Percentiles rank a stretch among this genome's conserved stretches.
phyloP scores from a whole-genome alignment of 2,329 filamentous ascomycete genomes.

The Botrytis pseudocinerea region DNA sequence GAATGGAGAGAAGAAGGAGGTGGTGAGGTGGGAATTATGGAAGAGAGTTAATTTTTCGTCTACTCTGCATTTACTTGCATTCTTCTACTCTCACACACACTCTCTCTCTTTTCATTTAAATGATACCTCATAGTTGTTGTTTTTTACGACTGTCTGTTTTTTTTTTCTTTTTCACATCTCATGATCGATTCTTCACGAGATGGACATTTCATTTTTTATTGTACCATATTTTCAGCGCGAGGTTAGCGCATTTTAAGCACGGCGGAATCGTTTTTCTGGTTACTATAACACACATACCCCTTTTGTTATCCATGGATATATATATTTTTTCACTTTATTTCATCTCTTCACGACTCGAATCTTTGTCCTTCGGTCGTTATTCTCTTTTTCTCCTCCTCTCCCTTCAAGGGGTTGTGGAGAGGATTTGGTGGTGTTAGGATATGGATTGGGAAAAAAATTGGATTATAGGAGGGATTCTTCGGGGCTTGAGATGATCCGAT shows the following conservation, averaged over 20 bases:
- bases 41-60: constrained; percentile 35
- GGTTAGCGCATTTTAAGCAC: constrained; percentile 11
- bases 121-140: background rate
- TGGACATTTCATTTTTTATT: background rate
- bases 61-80: background rate
- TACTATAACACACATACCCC: constrained; percentile 12
- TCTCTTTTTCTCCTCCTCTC: background rate
- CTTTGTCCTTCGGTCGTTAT: background rate
- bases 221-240: constrained; percentile 11
- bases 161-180: background rate
- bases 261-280: background rate
- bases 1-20: constrained; percentile 84
- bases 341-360: background rate
- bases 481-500: background rate
- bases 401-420: background rate
- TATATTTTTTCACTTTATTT: background rate
- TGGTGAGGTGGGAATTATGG: constrained; percentile 40
- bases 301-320: constrained; percentile 9
- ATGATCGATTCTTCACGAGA: background rate
- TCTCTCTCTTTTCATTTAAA: background rate
- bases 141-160: background rate
- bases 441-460: background rate
- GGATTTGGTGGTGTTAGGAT: constrained; percentile 10
- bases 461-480: background rate
- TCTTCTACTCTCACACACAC: background rate